Evolutionary conservation across 371 early-diverging fungal genomes (phyloP).

Genomic region (Catenaria anguillulae): DNA sequence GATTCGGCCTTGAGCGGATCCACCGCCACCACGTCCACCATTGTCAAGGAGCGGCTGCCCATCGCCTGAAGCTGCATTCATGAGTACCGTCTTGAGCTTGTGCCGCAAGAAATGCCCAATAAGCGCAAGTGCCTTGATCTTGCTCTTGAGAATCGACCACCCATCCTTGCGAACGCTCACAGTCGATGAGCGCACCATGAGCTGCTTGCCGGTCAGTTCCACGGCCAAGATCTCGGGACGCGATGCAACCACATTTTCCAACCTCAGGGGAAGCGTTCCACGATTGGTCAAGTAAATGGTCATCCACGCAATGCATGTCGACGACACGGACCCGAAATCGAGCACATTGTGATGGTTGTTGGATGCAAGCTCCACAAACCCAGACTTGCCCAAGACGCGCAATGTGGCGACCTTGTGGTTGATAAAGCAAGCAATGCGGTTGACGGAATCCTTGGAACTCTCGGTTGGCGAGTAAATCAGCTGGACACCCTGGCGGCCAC

Average conservation of each 20-base stretch:
- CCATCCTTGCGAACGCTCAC: background rate
- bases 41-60: too few relatives aligned
- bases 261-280: conserved; percentile 31
- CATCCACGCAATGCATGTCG: conserved; percentile 31
- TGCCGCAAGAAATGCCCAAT: background rate
- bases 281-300: conserved; percentile 32
- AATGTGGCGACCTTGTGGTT: conserved; percentile 16
- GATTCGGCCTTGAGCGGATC: background rate
- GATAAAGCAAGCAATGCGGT: conserved; percentile 28
- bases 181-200: background rate
- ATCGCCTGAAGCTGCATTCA: background rate
- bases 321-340: conserved; percentile 30
- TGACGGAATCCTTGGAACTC: conserved; percentile 7
- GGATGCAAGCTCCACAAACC: conserved; percentile 32
- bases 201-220: conserved; percentile 19
- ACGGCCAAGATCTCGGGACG: conserved; percentile 24
- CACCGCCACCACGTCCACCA: too few relatives aligned
- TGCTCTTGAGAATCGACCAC: background rate
- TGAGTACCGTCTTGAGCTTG: background rate
- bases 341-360: conserved; percentile 28
- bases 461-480: conserved; percentile 12
- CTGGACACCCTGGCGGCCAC: conserved; percentile 13
- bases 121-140: background rate
- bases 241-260: conserved; percentile 24
- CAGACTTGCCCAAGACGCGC: conserved; percentile 16